Conservation (phyloP, 2,329 filamentous ascomycete species). For the Claviceps sp. region DNA sequence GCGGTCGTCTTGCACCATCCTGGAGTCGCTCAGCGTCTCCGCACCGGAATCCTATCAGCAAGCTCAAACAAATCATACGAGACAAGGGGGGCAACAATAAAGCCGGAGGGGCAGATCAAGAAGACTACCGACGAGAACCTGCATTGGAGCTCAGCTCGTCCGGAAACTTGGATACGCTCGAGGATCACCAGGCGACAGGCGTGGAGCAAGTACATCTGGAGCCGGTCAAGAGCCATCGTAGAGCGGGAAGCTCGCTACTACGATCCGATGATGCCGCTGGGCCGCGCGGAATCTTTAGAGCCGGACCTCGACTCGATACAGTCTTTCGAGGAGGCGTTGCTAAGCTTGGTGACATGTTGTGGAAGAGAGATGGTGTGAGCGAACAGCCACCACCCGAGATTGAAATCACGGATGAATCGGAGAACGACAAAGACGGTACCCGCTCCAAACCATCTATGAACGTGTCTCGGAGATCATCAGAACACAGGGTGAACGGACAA, state of each 20-base stretch:
- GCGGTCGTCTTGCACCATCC: slow-evolving; percentile 48
- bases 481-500: slow-evolving; percentile 17
- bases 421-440: slow-evolving; percentile 28
- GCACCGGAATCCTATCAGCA: slow-evolving; percentile 42
- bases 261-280: slow-evolving; percentile 21
- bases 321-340: slow-evolving; percentile 49
- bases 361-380: slow-evolving; percentile 34
- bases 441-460: slow-evolving; percentile 23
- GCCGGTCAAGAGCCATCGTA: slow-evolving; percentile 25
- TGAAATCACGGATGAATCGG: slow-evolving; percentile 36
- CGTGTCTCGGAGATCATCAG: slow-evolving; percentile 21
- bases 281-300: slow-evolving; percentile 61
- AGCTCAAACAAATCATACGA: slow-evolving; percentile 41
- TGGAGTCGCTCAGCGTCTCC: slow-evolving; percentile 53
- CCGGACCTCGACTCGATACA: slow-evolving; percentile 53
- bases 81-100: slow-evolving; percentile 34
- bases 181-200: slow-evolving; percentile 20
- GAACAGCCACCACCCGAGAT: slow-evolving; percentile 22
- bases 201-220: slow-evolving; percentile 10
- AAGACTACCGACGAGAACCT: slow-evolving; percentile 14
- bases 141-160: slow-evolving; percentile 15
- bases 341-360: slow-evolving; percentile 42
- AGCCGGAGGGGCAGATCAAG: slow-evolving; percentile 21
- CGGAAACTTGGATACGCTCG: slow-evolving; percentile 10
- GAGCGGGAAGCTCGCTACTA: slow-evolving; percentile 34